Evolutionary conservation across 1,284 basidiomycete species (phyloP), one percentile per base, ranked within the genome.

Genomic region (Trichosporon faecale): DNA sequence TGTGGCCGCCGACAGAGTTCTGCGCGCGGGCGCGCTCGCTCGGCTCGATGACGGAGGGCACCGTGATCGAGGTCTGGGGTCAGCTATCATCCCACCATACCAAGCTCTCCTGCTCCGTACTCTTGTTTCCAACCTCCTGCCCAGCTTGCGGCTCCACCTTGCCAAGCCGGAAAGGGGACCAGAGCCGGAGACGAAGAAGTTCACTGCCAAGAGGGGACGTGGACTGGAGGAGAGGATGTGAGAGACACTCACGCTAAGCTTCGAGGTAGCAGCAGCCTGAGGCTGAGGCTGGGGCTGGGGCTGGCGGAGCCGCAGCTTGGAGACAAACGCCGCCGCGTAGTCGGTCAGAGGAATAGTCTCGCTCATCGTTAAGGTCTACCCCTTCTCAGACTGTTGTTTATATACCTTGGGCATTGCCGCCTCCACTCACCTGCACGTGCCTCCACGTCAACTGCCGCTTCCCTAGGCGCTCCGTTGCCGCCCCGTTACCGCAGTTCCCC

Each of bases 281-380:
- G 55, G 9, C 25, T 16, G 27, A 16, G 18, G 4, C 57, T 2
- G 16, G 35, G 35, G 35, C 40, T 44, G 29, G 16, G 9, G 55
- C 55, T 60, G 55, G 18, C 57, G 27, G 9, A 31, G 27, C 21
- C 25, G 52, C 11, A 29, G 57, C 27, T 6, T 61, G 57, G 25
- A 8, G 57, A 61, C 57, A 31, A 61, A 61, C 21, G 57, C 57
- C 16, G 57, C 57, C 29, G 57, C 57, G 57, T 61, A 61, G 57
- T 61, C 57, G 57, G 57, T 61, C 57, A 61, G 57, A 61, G 57
- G 57, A 14, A 61, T 61, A 12, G 57, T 61, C 29, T 61, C 57
- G 27, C 29, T 33, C 57, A 61, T 61, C 57, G 57, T 61, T 61
- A n/a, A 23, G 21, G 27, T 60, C 27, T 12, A 11, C 16, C 14